A percentile compares a stretch with the other conserved stretches of the same genome.
These are phyloP conservation scores for Pholiota microspora DNA, from an alignment of 768 basidiomycete genomes.

Conservation along the genomic window DNA sequence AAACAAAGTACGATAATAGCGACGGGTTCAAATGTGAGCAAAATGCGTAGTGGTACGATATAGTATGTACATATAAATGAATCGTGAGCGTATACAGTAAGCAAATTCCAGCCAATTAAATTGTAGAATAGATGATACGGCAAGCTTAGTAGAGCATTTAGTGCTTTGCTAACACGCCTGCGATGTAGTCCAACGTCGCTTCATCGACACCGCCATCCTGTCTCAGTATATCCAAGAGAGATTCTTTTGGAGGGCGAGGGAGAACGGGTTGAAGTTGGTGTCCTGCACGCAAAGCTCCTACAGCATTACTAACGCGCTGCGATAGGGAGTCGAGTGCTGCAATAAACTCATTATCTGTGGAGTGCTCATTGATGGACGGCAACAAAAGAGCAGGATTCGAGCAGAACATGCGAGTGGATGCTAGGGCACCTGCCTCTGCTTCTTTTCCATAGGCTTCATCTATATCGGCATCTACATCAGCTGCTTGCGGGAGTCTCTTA, in stretches of 20 bases:
- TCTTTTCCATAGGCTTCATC: slow-evolving; percentile 28
- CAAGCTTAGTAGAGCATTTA: background rate
- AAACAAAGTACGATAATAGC: background rate
- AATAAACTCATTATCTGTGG: slow-evolving; percentile 70
- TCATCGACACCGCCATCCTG: background rate
- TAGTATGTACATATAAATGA: too few species aligned
- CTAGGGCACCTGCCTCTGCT: slow-evolving; percentile 24
- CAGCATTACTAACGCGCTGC: background rate
- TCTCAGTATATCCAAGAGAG: background rate
- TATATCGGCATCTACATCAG: slow-evolving; percentile 44
- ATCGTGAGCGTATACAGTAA: background rate
- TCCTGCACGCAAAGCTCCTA: background rate
- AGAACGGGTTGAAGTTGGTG: background rate
- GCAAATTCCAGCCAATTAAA: background rate
- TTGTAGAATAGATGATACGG: too few species aligned
- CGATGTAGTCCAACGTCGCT: slow-evolving; percentile 1
- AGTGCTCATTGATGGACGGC: slow-evolving; percentile 66
- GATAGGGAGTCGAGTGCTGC: slow-evolving; percentile 52
- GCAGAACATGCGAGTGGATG: slow-evolving; percentile 37
- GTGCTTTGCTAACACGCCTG: background rate
- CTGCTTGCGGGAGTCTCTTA: slow-evolving; percentile 10
- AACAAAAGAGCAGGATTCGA: slow-evolving; percentile 64
- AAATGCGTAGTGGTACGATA: too few species aligned
- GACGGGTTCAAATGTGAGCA: too few species aligned
- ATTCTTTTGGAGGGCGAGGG: background rate